Evolutionary conservation across 768 basidiomycete species (phyloP).

Genomic region (Xerocomus spinulosus): DNA sequence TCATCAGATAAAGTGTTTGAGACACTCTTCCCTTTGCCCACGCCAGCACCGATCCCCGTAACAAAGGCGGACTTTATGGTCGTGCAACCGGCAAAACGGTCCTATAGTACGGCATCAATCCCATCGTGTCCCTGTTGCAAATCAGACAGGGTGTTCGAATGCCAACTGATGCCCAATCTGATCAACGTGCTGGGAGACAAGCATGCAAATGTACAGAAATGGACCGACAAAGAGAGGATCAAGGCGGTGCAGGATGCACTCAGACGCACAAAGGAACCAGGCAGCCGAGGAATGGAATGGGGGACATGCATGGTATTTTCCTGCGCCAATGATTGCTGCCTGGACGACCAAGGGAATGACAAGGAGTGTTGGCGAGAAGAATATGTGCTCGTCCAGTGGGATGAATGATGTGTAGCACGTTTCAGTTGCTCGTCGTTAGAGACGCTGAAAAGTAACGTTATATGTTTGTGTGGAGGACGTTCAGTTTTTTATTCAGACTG

Average conservation of each 20-base stretch:
- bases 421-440: not conserved
- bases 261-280: constrained; percentile 41
- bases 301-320: constrained; percentile 89
- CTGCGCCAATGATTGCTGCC: constrained; percentile 75
- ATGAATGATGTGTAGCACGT: constrained; percentile 40
- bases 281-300: constrained; percentile 83
- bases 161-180: constrained; percentile 91
- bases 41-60: constrained; percentile 43
- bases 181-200: constrained; percentile 64
- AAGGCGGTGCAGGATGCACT: constrained; percentile 54
- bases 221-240: constrained; percentile 67
- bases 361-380: constrained; percentile 67
- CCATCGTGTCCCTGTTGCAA: constrained; percentile 67
- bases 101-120: constrained; percentile 52
- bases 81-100: constrained; percentile 38
- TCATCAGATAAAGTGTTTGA: constrained; percentile 72
- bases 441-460: constrained; percentile 28
- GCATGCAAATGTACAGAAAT: constrained; percentile 27
- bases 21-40: constrained; percentile 63
- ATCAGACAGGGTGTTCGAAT: constrained; percentile 75
- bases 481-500: constrained; percentile 16
- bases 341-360: constrained; percentile 37
- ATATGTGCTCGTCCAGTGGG: constrained; percentile 71
- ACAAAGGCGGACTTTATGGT: constrained; percentile 61
- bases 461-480: constrained; percentile 14